phyloP scores from a whole-genome alignment of 2,329 filamentous ascomycete species.

The Meredithiella fracta region DNA sequence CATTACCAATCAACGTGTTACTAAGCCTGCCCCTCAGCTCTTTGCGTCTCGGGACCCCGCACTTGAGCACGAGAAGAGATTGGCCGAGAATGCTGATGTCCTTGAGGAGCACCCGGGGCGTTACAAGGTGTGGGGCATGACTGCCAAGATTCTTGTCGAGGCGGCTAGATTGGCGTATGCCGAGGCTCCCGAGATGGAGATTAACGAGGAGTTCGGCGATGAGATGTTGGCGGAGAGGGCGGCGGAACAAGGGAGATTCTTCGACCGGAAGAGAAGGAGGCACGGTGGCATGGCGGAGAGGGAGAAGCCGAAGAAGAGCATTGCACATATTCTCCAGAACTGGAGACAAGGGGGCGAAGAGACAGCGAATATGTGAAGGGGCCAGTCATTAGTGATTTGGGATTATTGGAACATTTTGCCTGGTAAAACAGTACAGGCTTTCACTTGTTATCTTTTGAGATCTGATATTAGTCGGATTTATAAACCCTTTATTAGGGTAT shows the following conservation, averaged over 20 bases:
- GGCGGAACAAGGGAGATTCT: slow-evolving; percentile 28
- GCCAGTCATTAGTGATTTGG: not conserved
- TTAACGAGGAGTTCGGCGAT: slow-evolving; percentile 38
- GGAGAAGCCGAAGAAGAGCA: slow-evolving; percentile 1
- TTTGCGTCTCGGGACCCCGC: slow-evolving; percentile 19
- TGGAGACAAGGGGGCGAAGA: slow-evolving; percentile 6
- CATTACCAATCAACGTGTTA: slow-evolving; percentile 51
- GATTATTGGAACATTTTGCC: not conserved
- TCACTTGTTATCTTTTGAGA: no score
- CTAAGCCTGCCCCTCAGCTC: slow-evolving; percentile 32
- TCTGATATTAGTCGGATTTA: no score
- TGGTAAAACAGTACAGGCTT: slow-evolving; percentile 4
- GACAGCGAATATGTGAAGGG: slow-evolving; percentile 14
- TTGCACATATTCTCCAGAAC: slow-evolving; percentile 5
- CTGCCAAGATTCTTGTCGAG: slow-evolving; percentile 76
- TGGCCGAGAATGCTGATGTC: slow-evolving; percentile 8
- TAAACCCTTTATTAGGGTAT: no score
- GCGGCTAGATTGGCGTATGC: slow-evolving; percentile 70
- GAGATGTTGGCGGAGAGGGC: slow-evolving; percentile 32
- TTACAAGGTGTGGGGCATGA: slow-evolving; percentile 92
- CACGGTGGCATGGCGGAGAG: not conserved
- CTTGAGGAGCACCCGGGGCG: slow-evolving; percentile 30
- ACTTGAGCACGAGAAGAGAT: slow-evolving; percentile 24
- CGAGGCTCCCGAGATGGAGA: slow-evolving; percentile 70
- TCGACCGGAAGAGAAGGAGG: slow-evolving; percentile 19